A percentile compares a stretch with the other conserved stretches of the same genome.
phyloP scores from a whole-genome alignment of 176 grass and related monocot genomes.

The Secale cereale region DNA sequence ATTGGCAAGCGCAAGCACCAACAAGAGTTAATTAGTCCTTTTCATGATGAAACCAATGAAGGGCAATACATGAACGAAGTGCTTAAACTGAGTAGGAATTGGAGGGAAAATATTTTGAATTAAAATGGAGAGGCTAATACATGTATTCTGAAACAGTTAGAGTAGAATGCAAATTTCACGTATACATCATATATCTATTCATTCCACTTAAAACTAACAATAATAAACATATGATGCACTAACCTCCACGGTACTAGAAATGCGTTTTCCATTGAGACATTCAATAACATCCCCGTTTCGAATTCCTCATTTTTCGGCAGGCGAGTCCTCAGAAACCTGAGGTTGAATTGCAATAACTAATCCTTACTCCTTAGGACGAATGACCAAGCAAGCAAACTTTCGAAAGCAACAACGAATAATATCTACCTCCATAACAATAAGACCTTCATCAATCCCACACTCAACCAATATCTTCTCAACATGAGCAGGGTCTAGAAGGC shows the following conservation, averaged over 20 bases:
- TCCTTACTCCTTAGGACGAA: not conserved
- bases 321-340: not conserved
- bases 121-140: not conserved
- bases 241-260: not conserved
- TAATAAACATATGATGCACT: not conserved
- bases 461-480: not conserved
- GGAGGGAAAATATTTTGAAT: not conserved
- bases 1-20: not conserved
- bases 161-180: not conserved
- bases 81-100: not conserved
- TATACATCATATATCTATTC: not conserved
- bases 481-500: not conserved
- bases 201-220: not conserved
- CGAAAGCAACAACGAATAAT: not conserved
- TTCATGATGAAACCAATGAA: not conserved
- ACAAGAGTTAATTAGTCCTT: not conserved
- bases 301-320: slow-evolving; percentile 1
- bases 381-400: not conserved
- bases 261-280: not conserved
- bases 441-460: not conserved
- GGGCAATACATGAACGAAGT: not conserved
- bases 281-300: not conserved
- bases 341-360: not conserved
- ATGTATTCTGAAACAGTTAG: not conserved
- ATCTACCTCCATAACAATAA: slow-evolving; percentile 1